Evolutionary conservation across 345 rosid species (phyloP).

Genomic region (Raphanus raphanistrum): DNA sequence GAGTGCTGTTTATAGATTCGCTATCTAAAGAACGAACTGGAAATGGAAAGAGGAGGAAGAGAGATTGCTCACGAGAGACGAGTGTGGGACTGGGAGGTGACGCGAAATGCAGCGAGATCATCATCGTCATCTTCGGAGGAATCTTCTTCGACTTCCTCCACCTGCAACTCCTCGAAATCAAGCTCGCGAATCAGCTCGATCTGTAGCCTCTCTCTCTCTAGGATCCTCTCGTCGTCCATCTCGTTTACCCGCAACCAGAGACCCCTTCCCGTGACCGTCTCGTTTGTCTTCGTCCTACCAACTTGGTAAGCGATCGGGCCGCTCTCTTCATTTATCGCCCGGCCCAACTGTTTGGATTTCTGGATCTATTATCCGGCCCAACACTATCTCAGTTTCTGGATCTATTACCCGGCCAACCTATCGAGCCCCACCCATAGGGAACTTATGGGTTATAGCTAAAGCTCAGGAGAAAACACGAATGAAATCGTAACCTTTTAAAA

Average conservation of each 20-base stretch:
- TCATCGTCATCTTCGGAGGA: constrained; percentile 28
- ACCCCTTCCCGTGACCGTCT: background rate
- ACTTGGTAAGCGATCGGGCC: too few relatives aligned
- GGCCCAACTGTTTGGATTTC: too few relatives aligned
- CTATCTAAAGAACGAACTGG: background rate
- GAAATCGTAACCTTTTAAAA: too few relatives aligned
- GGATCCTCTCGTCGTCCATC: constrained; percentile 53
- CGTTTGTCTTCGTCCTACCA: too few relatives aligned
- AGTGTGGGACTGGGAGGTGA: constrained; percentile 48
- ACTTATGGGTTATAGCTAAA: too few relatives aligned
- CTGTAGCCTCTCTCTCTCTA: constrained; percentile 76
- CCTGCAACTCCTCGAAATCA: constrained; percentile 78
- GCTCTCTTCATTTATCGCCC: too few relatives aligned
- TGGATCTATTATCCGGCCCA: too few relatives aligned
- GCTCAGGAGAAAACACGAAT: too few relatives aligned
- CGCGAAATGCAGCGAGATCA: constrained; percentile 49
- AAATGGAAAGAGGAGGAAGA: background rate
- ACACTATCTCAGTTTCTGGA: too few relatives aligned
- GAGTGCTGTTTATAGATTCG: background rate
- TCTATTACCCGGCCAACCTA: too few relatives aligned
- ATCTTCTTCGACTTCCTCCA: constrained; percentile 75
- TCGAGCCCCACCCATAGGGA: too few relatives aligned
- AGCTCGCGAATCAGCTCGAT: constrained; percentile 86
- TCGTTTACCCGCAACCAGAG: background rate
- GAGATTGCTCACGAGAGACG: constrained; percentile 6